Evolutionary conservation across 148 eudicot species (phyloP), one percentile per base, ranked within the genome.

Genomic region (Selenicereus undatus): DNA sequence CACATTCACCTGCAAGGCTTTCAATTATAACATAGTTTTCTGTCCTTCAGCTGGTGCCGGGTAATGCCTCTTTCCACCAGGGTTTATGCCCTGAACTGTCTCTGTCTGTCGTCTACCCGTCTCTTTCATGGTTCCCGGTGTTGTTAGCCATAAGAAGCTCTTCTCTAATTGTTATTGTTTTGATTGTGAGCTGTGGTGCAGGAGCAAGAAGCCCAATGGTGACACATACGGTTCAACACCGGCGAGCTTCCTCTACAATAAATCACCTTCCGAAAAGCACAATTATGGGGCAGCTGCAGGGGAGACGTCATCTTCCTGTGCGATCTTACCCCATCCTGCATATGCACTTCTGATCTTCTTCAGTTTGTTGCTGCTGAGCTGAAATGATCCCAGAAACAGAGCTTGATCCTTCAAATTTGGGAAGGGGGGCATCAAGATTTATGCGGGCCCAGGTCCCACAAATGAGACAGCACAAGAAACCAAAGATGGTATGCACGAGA

Each of bases 1-100:
- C 89, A 93, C 92, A 52, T 95, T 95, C 81, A 95, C 98, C 5
- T 95, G 97, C 97, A 91, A 93, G 82, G 96, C 98, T 80, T 50
- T 75, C 70, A 92, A 90, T 42, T 93, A 91, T 66, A 77, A 81
- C 86, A 90, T 95, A 50, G 75, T 86, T 58, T 95, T 95, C 82
- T 95, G 98, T 84, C 97, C 96, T 58, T 66, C 74, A 13, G 29
- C 68, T 64, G 68, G 68, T 64, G 29, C 17, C 54, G 51, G 88
- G 92, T 89, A 88, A 87, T 13, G 21, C 62, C 68, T 73, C 12
- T 60, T 52, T 56, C 32, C 30, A 8, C 56, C 26, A 51, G 17
- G 11, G 50, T 39, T 43, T 54, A 64, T 70, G 43, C 3, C 22
- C 65, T 5, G 2, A 18, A 3, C 26, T 3, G 26, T 21, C 58